Percentiles rank a stretch among this genome's conserved stretches.
Evolutionary conservation across 2,329 filamentous ascomycete species (phyloP).

Genomic region (Neofusicoccum kwambonambiense): DNA sequence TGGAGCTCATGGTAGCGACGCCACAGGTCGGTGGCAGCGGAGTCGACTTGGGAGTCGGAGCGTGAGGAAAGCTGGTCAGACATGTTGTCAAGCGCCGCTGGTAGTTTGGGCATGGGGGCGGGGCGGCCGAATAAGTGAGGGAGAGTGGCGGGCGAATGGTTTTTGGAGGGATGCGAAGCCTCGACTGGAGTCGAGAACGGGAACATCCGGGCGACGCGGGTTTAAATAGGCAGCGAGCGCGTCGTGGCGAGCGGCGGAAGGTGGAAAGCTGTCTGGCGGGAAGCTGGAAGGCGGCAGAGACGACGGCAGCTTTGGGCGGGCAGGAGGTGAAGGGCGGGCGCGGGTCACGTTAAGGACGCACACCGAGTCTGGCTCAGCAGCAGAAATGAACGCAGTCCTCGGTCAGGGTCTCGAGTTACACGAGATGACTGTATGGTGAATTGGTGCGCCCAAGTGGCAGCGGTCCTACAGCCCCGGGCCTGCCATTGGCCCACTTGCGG

Average conservation of each 20-base stretch:
- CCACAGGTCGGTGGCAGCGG: conserved; percentile 24
- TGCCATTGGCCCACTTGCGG: background rate
- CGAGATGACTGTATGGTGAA: background rate
- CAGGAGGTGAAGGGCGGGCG: conserved; percentile 2
- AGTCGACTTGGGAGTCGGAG: conserved; percentile 2
- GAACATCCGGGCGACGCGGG: background rate
- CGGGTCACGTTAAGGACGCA: background rate
- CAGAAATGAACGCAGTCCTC: background rate
- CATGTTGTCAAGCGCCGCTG: background rate
- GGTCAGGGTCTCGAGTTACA: conserved; percentile 10
- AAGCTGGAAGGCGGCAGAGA: background rate
- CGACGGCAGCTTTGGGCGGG: background rate
- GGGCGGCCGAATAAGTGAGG: background rate
- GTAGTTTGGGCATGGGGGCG: conserved; percentile 12
- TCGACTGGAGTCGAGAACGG: too few species aligned
- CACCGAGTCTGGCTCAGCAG: background rate
- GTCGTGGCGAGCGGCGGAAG: background rate
- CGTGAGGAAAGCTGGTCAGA: background rate
- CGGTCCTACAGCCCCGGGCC: background rate
- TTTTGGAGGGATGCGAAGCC: background rate
- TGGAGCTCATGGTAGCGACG: conserved; percentile 33
- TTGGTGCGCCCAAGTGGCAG: background rate
- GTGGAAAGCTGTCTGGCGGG: background rate
- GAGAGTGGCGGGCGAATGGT: background rate
- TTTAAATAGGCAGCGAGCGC: background rate